Percentiles rank a stretch among this genome's conserved stretches.
phyloP scores from a whole-genome alignment of 495 filamentous ascomycete species.

The Xylaria flabelliformis region DNA sequence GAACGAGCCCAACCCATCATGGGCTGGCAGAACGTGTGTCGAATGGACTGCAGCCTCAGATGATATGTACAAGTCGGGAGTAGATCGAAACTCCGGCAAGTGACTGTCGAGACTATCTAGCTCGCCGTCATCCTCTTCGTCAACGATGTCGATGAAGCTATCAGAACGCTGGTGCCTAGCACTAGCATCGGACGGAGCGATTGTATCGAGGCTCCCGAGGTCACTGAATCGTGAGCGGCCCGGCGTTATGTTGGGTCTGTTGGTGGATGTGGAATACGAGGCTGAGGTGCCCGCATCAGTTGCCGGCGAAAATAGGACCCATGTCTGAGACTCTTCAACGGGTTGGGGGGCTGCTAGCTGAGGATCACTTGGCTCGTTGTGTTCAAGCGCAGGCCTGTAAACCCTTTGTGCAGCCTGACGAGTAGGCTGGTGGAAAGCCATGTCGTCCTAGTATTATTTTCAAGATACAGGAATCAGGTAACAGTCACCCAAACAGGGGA shows the following conservation, averaged over 20 bases:
- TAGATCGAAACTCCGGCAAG: conserved; percentile 79
- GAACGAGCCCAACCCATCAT: conserved; percentile 92
- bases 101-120: conserved; percentile 92
- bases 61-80: conserved; percentile 58
- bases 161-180: conserved; percentile 48
- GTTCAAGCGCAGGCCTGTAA: conserved; percentile 58
- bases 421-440: conserved; percentile 86
- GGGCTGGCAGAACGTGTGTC: conserved; percentile 76
- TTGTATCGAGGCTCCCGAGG: conserved; percentile 80
- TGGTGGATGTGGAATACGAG: conserved; percentile 75
- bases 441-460: conserved; percentile 41
- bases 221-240: conserved; percentile 81
- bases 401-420: conserved; percentile 66
- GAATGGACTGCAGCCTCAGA: conserved; percentile 46
- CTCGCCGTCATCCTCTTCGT: conserved; percentile 71
- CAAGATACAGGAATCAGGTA: conserved; percentile 20
- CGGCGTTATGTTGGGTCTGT: conserved; percentile 71
- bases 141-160: conserved; percentile 51
- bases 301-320: conserved; percentile 91
- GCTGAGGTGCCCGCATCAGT: conserved; percentile 66
- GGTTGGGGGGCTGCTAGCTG: conserved; percentile 46
- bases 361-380: conserved; percentile 51
- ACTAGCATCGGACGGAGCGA: conserved; percentile 56
- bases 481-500: conserved; percentile 34
- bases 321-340: conserved; percentile 82